Conservation (phyloP, 1,139 yeast species). For the Pichiaceae sp. region DNA sequence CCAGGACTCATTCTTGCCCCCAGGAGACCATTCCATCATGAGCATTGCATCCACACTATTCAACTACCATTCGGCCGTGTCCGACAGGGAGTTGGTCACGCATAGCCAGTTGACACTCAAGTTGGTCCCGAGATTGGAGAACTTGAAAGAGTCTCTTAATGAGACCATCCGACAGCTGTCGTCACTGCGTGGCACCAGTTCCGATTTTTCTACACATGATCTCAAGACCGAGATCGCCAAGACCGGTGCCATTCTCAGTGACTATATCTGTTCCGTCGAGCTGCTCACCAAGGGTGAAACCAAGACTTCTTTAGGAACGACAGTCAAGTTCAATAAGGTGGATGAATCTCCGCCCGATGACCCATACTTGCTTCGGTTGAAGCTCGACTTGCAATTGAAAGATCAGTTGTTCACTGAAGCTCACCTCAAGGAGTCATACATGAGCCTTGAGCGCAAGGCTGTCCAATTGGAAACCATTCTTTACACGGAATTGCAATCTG, state of each 20-base stretch:
- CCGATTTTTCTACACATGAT: slow-evolving; percentile 43
- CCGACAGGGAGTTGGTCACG: slow-evolving; percentile 37
- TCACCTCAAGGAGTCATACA: slow-evolving; percentile 61
- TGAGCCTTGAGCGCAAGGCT: slow-evolving; percentile 64
- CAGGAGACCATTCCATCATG: slow-evolving; percentile 42
- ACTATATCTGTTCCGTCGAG: slow-evolving; percentile 34
- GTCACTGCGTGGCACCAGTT: slow-evolving; percentile 31
- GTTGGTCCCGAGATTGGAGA: slow-evolving; percentile 62
- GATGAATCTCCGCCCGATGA: slow-evolving; percentile 33
- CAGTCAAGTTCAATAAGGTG: slow-evolving; percentile 11
- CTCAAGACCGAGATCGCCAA: slow-evolving; percentile 45
- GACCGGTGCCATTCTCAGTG: slow-evolving; percentile 42
- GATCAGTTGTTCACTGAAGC: slow-evolving; percentile 62
- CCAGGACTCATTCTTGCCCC: slow-evolving; percentile 42
- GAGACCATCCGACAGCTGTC: slow-evolving; percentile 62
- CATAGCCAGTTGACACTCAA: slow-evolving; percentile 51
- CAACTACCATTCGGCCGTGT: slow-evolving; percentile 35
- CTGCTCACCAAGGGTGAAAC: slow-evolving; percentile 24
- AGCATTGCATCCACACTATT: slow-evolving; percentile 38
- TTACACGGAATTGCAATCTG: slow-evolving; percentile 54
- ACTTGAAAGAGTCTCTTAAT: slow-evolving; percentile 55
- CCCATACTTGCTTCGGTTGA: slow-evolving; percentile 59
- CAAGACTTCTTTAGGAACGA: slow-evolving; percentile 23
- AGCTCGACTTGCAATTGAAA: slow-evolving; percentile 60
- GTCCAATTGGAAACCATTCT: slow-evolving; percentile 64